Evolutionary conservation across 2,329 filamentous ascomycete genomes (phyloP).

Genomic region (Beauveria bassiana): DNA sequence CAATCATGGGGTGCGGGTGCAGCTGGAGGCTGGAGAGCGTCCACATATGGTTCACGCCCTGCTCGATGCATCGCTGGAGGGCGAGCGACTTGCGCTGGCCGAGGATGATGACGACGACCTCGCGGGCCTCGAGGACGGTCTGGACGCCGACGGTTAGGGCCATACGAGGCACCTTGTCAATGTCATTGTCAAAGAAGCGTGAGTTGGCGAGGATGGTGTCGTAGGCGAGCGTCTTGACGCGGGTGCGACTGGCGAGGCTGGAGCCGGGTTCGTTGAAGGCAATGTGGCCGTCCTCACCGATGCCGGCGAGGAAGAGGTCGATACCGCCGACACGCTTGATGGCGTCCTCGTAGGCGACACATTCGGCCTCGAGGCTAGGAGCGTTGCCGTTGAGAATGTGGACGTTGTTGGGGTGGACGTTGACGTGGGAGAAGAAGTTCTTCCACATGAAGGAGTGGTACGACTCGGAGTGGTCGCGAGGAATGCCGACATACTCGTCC

Average conservation of each 20-base stretch:
- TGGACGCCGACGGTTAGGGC: conserved; percentile 79
- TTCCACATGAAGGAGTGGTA: conserved; percentile 95
- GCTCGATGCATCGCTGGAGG: conserved; percentile 72
- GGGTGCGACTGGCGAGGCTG: conserved; percentile 66
- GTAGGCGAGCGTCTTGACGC: conserved; percentile 80
- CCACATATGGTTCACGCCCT: conserved; percentile 86
- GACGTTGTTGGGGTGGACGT: conserved; percentile 74
- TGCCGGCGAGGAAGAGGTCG: conserved; percentile 77
- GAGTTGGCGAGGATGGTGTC: conserved; percentile 83
- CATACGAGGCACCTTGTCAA: conserved; percentile 69
- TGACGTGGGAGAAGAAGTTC: conserved; percentile 80
- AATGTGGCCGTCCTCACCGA: conserved; percentile 80
- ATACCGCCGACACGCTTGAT: conserved; percentile 71
- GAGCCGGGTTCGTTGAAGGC: conserved; percentile 88
- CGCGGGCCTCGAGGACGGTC: conserved; percentile 72
- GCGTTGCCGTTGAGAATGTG: conserved; percentile 81
- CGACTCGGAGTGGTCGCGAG: conserved; percentile 74
- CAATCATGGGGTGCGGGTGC: conserved; percentile 73
- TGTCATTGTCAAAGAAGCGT: conserved; percentile 71
- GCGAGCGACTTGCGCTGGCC: conserved; percentile 76
- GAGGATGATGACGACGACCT: conserved; percentile 76
- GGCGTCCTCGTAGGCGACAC: conserved; percentile 69
- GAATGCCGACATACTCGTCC: conserved; percentile 84
- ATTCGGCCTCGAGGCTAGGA: conserved; percentile 66
- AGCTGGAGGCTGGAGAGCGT: conserved; percentile 74